Evolutionary conservation across 768 basidiomycete genomes (phyloP).

Genomic region (Lactarius sp.): DNA sequence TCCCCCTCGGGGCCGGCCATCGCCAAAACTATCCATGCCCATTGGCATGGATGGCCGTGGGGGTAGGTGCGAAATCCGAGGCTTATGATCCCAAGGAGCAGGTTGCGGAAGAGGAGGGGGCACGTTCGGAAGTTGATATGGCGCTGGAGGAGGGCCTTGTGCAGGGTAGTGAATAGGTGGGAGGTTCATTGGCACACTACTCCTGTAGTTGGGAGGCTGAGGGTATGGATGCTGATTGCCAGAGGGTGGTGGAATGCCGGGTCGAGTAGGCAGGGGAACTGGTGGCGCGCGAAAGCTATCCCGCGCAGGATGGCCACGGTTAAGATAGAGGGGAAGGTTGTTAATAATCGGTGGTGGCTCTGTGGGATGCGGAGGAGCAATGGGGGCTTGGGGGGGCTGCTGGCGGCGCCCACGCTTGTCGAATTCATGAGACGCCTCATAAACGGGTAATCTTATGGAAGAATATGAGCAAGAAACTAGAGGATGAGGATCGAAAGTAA

Average conservation of each 20-base stretch:
- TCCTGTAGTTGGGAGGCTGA: constrained; percentile 14
- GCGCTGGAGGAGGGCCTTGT: constrained; percentile 22
- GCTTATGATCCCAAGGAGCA: constrained; percentile 12
- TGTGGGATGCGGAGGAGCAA: constrained; percentile 24
- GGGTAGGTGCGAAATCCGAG: constrained; percentile 21
- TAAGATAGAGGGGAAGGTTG: constrained; percentile 10
- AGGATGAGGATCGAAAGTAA: neutral
- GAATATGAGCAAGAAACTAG: constrained; percentile 6
- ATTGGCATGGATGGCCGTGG: constrained; percentile 27
- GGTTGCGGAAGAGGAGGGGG: neutral
- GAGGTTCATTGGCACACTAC: constrained; percentile 14
- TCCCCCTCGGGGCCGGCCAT: constrained; percentile 14
- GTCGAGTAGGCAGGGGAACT: constrained; percentile 26
- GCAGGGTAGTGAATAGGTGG: constrained; percentile 24
- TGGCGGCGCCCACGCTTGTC: constrained; percentile 65
- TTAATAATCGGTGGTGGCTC: constrained; percentile 27
- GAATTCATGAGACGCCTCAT: constrained; percentile 81
- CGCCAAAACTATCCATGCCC: constrained; percentile 12
- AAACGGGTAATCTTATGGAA: constrained; percentile 54
- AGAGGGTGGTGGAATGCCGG: constrained; percentile 29
- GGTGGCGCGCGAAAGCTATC: constrained; percentile 26
- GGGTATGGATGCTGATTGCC: constrained; percentile 22
- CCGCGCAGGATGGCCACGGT: constrained; percentile 19
- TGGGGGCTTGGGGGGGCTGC: constrained; percentile 28
- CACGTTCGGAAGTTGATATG: constrained; percentile 11